Conservation (phyloP, 2,329 filamentous ascomycete species). For the Aspergillus eucalypticola region DNA sequence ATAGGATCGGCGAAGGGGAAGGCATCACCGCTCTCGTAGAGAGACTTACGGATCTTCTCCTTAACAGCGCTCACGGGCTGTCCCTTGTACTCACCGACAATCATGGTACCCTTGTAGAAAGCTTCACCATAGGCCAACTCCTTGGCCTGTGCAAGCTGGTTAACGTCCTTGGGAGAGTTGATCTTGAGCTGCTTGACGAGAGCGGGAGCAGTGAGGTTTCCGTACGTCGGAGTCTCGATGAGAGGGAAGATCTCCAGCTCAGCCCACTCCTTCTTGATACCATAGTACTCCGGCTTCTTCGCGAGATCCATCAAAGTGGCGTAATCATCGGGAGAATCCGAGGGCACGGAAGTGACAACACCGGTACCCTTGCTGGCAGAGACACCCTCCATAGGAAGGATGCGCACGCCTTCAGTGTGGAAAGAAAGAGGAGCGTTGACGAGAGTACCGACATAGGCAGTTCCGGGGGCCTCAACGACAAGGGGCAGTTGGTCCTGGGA, state of each 20-base stretch:
- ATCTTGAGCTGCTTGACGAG: conserved; percentile 95
- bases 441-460: conserved; percentile 81
- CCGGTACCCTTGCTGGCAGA: conserved; percentile 93
- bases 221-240: conserved; percentile 84
- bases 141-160: conserved; percentile 89
- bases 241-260: conserved; percentile 86
- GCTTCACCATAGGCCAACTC: conserved; percentile 96
- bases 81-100: conserved; percentile 83
- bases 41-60: conserved; percentile 74
- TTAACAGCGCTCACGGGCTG: conserved; percentile 85
- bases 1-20: conserved; percentile 95
- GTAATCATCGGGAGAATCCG: conserved; percentile 93
- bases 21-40: conserved; percentile 75
- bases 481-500: conserved; percentile 73
- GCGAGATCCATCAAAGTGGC: conserved; percentile 82
- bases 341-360: conserved; percentile 93
- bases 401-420: conserved; percentile 78
- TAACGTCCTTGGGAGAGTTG: conserved; percentile 89
- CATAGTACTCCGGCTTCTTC: conserved; percentile 96
- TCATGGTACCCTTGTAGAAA: conserved; percentile 91
- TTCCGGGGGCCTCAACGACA: conserved; percentile 72
- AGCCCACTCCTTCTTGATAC: conserved; percentile 95
- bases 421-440: conserved; percentile 86
- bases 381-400: conserved; percentile 93
- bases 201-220: conserved; percentile 77